Evolutionary conservation across 768 basidiomycete genomes (phyloP).

Genomic region (Podaxis sp.): DNA sequence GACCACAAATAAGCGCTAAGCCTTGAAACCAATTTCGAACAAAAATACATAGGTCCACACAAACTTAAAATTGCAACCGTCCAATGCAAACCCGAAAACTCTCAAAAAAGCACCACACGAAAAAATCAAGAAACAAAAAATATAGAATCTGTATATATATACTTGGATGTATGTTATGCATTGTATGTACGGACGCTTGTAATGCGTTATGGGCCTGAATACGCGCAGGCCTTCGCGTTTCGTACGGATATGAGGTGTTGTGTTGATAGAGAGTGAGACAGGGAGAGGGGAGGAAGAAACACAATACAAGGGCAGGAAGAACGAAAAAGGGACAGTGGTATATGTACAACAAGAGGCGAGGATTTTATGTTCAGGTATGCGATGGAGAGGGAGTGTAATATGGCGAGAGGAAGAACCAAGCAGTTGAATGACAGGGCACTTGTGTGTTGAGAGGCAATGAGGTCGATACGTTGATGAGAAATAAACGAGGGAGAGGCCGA

Average conservation of each 20-base stretch:
- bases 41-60: too few species aligned
- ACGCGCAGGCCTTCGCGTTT: constrained; percentile 11
- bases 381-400: not conserved
- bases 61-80: not conserved
- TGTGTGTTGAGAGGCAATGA: not conserved
- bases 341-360: not conserved
- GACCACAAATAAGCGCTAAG: too few species aligned
- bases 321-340: not conserved
- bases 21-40: too few species aligned
- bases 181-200: constrained; percentile 1
- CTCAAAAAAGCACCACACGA: not conserved
- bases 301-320: too few species aligned
- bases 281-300: not conserved
- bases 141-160: not conserved
- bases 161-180: not conserved
- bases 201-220: constrained; percentile 10
- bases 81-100: not conserved
- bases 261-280: not conserved
- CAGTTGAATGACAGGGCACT: constrained; percentile 24
- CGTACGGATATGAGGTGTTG: not conserved
- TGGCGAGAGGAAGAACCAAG: constrained; percentile 12
- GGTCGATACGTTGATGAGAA: not conserved
- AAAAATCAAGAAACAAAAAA: not conserved
- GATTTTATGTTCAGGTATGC: not conserved
- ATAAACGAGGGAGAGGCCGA: constrained; percentile 9